Percentiles rank a stretch among this genome's conserved stretches.
These are phyloP conservation scores for Saprolegnia diclina DNA, from an alignment of 352 stramenopile genomes.

Conservation along the genomic window DNA sequence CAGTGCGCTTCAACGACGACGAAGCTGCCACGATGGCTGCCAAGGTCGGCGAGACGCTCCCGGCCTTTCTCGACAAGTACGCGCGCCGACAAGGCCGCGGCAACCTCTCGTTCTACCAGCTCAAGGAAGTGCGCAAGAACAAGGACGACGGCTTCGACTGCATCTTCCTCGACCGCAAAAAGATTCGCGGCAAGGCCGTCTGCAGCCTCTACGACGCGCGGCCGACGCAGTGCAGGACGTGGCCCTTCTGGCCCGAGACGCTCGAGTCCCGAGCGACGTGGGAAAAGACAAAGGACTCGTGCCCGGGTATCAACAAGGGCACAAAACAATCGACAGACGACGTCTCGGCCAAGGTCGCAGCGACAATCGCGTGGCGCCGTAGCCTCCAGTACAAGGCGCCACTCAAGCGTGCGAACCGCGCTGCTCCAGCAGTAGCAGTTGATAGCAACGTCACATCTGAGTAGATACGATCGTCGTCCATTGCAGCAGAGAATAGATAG, in stretches of 20 bases:
- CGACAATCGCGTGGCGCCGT: neutral
- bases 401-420: neutral
- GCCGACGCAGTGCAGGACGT: slow-evolving; percentile 21
- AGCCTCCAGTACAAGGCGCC: neutral
- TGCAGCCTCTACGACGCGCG: slow-evolving; percentile 16
- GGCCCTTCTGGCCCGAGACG: slow-evolving; percentile 23
- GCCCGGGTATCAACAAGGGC: slow-evolving; percentile 19
- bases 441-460: neutral
- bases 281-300: slow-evolving; percentile 1
- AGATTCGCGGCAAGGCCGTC: slow-evolving; percentile 13
- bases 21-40: slow-evolving; percentile 17
- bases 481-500: too few relatives aligned
- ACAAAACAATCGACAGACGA: neutral
- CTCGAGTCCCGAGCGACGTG: slow-evolving; percentile 10
- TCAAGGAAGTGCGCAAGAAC: slow-evolving; percentile 12
- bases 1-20: slow-evolving; percentile 10
- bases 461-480: neutral
- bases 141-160: slow-evolving; percentile 20
- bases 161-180: slow-evolving; percentile 25
- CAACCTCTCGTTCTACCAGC: slow-evolving; percentile 10
- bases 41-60: neutral
- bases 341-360: neutral
- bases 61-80: slow-evolving; percentile 21
- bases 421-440: neutral
- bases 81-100: slow-evolving; percentile 14